A percentile compares a stretch with the other conserved stretches of the same genome.
Conservation (phyloP, 2,329 filamentous ascomycete species). For the Clonostachys chloroleuca region DNA sequence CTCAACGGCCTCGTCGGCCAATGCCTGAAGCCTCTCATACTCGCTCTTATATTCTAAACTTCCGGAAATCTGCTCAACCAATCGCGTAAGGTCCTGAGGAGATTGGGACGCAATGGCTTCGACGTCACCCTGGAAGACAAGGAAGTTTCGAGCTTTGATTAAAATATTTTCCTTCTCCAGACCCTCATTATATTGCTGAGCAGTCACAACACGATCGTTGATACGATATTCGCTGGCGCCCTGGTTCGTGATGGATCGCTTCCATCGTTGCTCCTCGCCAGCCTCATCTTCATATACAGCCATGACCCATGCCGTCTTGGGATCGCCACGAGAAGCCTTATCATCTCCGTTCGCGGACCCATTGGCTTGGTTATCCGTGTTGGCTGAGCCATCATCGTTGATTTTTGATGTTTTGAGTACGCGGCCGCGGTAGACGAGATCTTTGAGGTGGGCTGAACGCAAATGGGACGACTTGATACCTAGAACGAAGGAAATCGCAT, state of each 20-base stretch:
- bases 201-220: constrained; percentile 85
- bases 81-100: constrained; percentile 83
- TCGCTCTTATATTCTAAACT: constrained; percentile 92
- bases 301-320: constrained; percentile 97
- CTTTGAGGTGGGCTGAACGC: constrained; percentile 87
- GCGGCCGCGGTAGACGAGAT: constrained; percentile 92
- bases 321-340: constrained; percentile 70
- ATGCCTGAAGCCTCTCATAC: constrained; percentile 84
- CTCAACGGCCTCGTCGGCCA: constrained; percentile 82
- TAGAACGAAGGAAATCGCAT: constrained; percentile 97
- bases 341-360: constrained; percentile 58
- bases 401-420: constrained; percentile 90
- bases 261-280: constrained; percentile 92
- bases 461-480: constrained; percentile 99
- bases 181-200: constrained; percentile 88
- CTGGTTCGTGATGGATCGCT: constrained; percentile 83
- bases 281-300: constrained; percentile 98
- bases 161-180: constrained; percentile 93
- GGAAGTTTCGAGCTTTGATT: constrained; percentile 96
- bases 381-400: constrained; percentile 81
- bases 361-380: constrained; percentile 56
- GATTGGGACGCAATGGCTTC: constrained; percentile 95
- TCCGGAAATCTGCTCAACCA: constrained; percentile 97
- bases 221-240: constrained; percentile 95
- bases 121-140: constrained; percentile 97